Evolutionary conservation across 2,329 filamentous ascomycete genomes (phyloP).

Genomic region (Chrysoporthe austroafricana): DNA sequence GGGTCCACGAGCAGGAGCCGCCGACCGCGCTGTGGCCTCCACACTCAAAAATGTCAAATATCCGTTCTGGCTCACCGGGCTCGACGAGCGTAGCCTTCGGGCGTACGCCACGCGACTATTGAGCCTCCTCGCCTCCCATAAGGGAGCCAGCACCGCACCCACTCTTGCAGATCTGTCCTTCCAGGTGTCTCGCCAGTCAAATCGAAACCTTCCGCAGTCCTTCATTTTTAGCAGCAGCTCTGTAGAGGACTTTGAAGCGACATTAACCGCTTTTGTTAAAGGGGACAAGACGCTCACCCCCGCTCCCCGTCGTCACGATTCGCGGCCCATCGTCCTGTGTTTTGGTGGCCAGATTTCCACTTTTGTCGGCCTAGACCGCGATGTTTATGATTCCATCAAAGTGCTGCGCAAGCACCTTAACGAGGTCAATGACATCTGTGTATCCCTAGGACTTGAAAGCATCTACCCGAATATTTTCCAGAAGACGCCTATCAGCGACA

Average conservation of each 20-base stretch:
- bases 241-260: slow-evolving; percentile 33
- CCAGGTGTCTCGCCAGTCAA: slow-evolving; percentile 37
- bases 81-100: neutral
- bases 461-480: slow-evolving; percentile 42
- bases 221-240: slow-evolving; percentile 36
- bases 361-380: slow-evolving; percentile 36
- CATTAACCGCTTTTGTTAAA: slow-evolving; percentile 27
- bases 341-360: slow-evolving; percentile 35
- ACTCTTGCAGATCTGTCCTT: slow-evolving; percentile 40
- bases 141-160: neutral
- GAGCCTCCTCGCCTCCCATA: neutral
- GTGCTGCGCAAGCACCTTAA: slow-evolving; percentile 36
- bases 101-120: neutral
- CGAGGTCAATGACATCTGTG: slow-evolving; percentile 27
- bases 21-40: neutral
- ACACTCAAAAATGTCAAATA: neutral
- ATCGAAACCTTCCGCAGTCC: slow-evolving; percentile 32
- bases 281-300: slow-evolving; percentile 28
- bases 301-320: slow-evolving; percentile 23
- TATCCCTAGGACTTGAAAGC: slow-evolving; percentile 30
- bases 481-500: slow-evolving; percentile 31
- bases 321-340: slow-evolving; percentile 17
- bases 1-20: neutral
- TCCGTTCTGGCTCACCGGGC: slow-evolving; percentile 11
- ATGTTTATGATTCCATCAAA: slow-evolving; percentile 35